Evolutionary conservation across 257 asterid genomes (phyloP), one percentile per base, ranked within the genome.

Genomic region (Jaltomata sinuosa): DNA sequence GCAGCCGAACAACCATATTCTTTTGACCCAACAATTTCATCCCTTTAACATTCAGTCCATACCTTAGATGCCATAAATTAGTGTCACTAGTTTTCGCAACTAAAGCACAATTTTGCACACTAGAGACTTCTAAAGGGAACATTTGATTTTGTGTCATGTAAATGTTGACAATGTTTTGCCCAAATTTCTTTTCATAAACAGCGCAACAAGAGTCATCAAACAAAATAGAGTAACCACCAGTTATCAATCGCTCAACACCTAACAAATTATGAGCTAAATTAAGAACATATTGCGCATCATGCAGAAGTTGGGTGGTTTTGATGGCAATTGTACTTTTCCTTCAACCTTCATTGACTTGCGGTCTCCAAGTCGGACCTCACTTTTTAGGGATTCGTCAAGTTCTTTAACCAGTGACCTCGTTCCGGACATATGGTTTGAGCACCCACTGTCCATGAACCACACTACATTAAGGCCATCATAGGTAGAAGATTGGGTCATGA

Each of bases 231-330:
- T 80, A 87, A 2, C 85, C 84, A 69, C 74, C 50, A n/a, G 15
- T 6, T 85, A 85, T 83, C 16, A 88, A 38, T 65, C 80, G 85
- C 6, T 84, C 87, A 61, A 86, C 74, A 76, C 87, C 84, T 4
- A 84, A 10, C 15, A 88, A 36, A 55, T 77, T 86, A 21, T 88
- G 45, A 0, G 45, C 65, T 1, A 79, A 57, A 42, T 31, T 18
- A 18, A 87, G 86, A 0, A 78, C 81, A 84, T 21, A 82, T 0
- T 67, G 29, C 0, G 82, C 84, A 76, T 88, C 18, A 49, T 81
- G 34, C 0, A 85, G 4, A 0, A 80, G 14, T 7, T 64, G 10
- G 2, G 1, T 16, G 16, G n/a, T 15, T 27, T 78, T 27, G 0
- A 83, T 21, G 1, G 15, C 21, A 0, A 83, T 27, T 4, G 40